Evolutionary conservation across 2,329 filamentous ascomycete species (phyloP).

Genomic region (Penicillium sp.): DNA sequence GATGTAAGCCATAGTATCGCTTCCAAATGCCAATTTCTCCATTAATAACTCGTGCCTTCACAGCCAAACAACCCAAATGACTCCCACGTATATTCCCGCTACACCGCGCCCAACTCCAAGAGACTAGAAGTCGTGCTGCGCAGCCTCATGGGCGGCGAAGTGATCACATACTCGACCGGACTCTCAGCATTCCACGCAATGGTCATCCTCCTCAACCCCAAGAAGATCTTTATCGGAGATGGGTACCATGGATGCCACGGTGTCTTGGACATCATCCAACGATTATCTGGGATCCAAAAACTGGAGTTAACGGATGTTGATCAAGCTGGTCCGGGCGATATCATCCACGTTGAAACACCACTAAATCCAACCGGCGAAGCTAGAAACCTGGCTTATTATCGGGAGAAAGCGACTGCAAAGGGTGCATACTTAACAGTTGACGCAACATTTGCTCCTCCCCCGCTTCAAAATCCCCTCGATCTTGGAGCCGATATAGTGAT

Average conservation of each 20-base stretch:
- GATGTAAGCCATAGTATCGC: constrained; percentile 1
- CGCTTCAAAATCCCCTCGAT: constrained; percentile 79
- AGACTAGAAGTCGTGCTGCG: constrained; percentile 11
- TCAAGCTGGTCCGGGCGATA: constrained; percentile 70
- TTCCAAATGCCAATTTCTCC: not conserved
- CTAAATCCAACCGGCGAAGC: constrained; percentile 85
- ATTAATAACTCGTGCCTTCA: not conserved
- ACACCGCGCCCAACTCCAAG: constrained; percentile 13
- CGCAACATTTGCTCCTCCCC: constrained; percentile 86
- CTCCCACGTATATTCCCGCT: constrained; percentile 14
- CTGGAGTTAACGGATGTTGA: constrained; percentile 70
- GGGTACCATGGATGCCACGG: constrained; percentile 95
- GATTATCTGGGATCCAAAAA: constrained; percentile 72
- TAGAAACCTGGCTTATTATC: constrained; percentile 67
- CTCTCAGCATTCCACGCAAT: constrained; percentile 85
- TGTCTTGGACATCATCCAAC: constrained; percentile 69
- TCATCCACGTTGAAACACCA: constrained; percentile 88
- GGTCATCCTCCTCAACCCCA: constrained; percentile 76
- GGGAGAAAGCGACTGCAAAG: constrained; percentile 64
- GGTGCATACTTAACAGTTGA: constrained; percentile 80
- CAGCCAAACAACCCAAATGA: constrained; percentile 13
- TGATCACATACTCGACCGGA: constrained; percentile 72
- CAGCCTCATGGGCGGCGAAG: constrained; percentile 9
- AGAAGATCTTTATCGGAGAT: constrained; percentile 73
- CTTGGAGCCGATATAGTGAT: constrained; percentile 83